A percentile compares a stretch with the other conserved stretches of the same genome.
These are phyloP conservation scores for Sanghuangporus weigelae DNA, from an alignment of 1,284 basidiomycete species.

Conservation along the genomic window DNA sequence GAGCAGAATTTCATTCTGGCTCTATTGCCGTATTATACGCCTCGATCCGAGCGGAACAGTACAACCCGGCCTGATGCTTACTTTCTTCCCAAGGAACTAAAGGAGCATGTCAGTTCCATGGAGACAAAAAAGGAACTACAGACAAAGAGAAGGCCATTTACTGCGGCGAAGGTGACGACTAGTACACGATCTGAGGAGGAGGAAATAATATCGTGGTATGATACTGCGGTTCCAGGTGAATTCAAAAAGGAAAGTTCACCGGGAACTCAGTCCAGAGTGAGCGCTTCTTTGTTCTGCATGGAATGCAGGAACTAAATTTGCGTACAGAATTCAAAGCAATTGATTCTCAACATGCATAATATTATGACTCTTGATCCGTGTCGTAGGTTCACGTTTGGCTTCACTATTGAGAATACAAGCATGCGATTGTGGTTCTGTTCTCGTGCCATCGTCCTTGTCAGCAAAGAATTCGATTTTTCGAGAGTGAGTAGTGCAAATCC, in stretches of 20 bases:
- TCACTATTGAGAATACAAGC: constrained; percentile 15
- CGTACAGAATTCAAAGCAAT: constrained; percentile 17
- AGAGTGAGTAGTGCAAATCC: not conserved
- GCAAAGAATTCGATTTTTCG: constrained; percentile 2
- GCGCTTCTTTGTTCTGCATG: not conserved
- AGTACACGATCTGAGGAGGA: not conserved
- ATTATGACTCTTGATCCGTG: constrained; percentile 18
- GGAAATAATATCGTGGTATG: not conserved
- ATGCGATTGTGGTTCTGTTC: constrained; percentile 15
- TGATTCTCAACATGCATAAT: constrained; percentile 16
- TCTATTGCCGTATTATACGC: too few species aligned
- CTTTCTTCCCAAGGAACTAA: too few species aligned
- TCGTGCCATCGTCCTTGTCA: not conserved
- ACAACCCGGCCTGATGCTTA: too few species aligned
- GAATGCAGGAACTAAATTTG: not conserved
- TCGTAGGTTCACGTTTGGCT: constrained; percentile 16
- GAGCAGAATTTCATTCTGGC: too few species aligned
- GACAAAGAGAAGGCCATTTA: too few species aligned
- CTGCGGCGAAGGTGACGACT: too few species aligned
- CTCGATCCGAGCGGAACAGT: too few species aligned
- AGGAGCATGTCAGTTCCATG: too few species aligned
- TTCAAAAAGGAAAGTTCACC: not conserved
- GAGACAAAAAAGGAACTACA: not conserved
- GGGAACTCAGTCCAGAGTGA: not conserved
- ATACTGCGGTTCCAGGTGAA: not conserved